Conservation (phyloP, 371 early-diverging fungal genomes). For the Lichtheimia hyalospora region DNA sequence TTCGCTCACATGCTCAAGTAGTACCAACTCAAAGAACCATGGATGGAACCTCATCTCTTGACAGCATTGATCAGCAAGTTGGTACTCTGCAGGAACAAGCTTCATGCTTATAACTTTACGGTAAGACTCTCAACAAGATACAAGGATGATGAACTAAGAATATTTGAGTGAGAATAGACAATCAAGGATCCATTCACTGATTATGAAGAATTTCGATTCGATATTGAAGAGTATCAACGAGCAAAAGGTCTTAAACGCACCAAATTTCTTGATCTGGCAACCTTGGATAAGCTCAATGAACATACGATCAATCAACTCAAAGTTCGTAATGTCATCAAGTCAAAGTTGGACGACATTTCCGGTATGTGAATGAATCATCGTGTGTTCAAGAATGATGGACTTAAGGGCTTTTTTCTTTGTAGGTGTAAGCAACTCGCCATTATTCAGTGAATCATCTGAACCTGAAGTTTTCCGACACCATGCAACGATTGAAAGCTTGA, state of each 20-base stretch:
- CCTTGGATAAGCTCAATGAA: constrained; percentile 43
- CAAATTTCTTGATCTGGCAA: constrained; percentile 39
- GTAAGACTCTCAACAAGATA: constrained; percentile 26
- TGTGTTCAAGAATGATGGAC: no score
- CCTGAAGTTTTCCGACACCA: constrained; percentile 62
- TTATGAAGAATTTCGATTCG: constrained; percentile 47
- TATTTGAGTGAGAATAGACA: constrained; percentile 21
- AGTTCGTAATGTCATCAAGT: constrained; percentile 60
- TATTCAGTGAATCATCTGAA: constrained; percentile 52
- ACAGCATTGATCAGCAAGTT: constrained; percentile 61
- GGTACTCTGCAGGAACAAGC: constrained; percentile 54
- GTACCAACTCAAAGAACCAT: constrained; percentile 45
- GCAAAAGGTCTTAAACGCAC: constrained; percentile 30
- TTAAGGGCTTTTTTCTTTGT: background rate
- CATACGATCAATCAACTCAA: constrained; percentile 37
- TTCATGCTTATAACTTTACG: constrained; percentile 60
- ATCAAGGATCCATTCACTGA: constrained; percentile 69
- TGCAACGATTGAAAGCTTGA: constrained; percentile 56
- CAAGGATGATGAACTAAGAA: no score
- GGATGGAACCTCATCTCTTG: constrained; percentile 61
- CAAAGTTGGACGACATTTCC: constrained; percentile 65
- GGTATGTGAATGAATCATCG: constrained; percentile 25
- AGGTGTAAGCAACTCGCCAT: constrained; percentile 42
- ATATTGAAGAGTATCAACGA: constrained; percentile 57
- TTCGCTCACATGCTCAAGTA: background rate